These are phyloP conservation scores for Podospora tetraspora DNA, from an alignment of 495 filamentous ascomycete species.

Conservation along the genomic window DNA sequence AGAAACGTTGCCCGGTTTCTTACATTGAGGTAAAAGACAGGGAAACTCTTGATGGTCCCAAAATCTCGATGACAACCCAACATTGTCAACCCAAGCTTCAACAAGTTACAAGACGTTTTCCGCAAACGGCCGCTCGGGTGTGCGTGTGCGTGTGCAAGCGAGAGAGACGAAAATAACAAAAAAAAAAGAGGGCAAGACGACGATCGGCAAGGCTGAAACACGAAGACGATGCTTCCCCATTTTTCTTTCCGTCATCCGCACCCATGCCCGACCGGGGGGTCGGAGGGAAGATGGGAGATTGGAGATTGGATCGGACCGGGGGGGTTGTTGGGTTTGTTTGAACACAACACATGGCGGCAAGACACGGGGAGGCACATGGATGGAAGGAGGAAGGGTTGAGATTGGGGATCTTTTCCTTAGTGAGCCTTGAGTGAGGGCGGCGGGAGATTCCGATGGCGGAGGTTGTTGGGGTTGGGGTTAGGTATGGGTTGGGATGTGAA, in stretches of 20 bases:
- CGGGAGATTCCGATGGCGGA: neutral
- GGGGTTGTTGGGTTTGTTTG: neutral
- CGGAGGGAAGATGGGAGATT: neutral
- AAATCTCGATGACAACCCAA: neutral
- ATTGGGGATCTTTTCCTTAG: neutral
- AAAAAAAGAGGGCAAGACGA: neutral
- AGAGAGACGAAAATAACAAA: neutral
- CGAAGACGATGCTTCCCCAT: constrained; percentile 6
- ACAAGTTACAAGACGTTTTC: too few relatives aligned
- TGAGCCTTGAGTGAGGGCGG: neutral
- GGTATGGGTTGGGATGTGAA: neutral
- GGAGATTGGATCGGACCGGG: neutral
- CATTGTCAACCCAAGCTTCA: neutral
- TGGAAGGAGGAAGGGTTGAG: too few relatives aligned
- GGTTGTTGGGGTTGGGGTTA: neutral
- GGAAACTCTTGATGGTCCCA: too few relatives aligned
- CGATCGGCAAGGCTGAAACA: constrained; percentile 29
- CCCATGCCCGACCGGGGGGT: neutral
- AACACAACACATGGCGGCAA: too few relatives aligned
- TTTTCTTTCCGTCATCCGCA: too few relatives aligned
- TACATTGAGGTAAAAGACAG: too few relatives aligned
- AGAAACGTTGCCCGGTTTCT: too few relatives aligned
- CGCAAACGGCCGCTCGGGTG: too few relatives aligned
- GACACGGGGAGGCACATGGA: too few relatives aligned
- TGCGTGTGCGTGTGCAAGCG: neutral